Conservation (phyloP, 805 yeast species). For the Yamadazyma ubonensis region DNA sequence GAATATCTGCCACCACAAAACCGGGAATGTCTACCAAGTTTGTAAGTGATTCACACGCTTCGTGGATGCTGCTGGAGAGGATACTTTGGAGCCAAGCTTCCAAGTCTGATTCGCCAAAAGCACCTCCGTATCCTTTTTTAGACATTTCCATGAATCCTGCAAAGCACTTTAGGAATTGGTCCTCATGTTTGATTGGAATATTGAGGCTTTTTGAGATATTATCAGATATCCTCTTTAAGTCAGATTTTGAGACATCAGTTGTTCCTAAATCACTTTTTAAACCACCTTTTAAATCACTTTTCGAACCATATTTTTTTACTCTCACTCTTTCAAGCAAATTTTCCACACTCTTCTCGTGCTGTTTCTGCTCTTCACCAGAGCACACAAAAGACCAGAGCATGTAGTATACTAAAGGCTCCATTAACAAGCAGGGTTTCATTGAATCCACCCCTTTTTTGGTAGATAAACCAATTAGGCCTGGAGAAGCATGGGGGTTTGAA, state of each 20-base stretch:
- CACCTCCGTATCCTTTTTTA: neutral
- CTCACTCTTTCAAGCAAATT: no score
- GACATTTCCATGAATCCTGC: constrained; percentile 1
- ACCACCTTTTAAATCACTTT: no score
- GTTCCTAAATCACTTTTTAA: no score
- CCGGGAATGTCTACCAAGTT: constrained; percentile 34
- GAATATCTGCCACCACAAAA: constrained; percentile 37
- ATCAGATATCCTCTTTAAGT: no score
- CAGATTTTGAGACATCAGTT: no score
- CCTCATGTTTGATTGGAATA: neutral
- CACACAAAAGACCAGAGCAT: neutral
- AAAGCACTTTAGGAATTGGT: neutral
- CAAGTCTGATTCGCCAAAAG: constrained; percentile 13
- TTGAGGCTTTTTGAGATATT: no score
- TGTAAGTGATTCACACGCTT: constrained; percentile 32
- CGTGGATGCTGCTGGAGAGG: constrained; percentile 26
- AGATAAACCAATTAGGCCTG: no score
- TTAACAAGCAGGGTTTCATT: neutral
- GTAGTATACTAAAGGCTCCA: constrained; percentile 11
- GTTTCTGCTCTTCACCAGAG: neutral
- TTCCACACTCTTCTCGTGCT: neutral
- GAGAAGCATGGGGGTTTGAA: no score
- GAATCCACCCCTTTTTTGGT: no score
- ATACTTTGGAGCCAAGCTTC: constrained; percentile 34
- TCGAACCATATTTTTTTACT: no score